These are phyloP conservation scores for Trichoderma gracile DNA, from an alignment of 2,329 filamentous ascomycete species.

Conservation along the genomic window DNA sequence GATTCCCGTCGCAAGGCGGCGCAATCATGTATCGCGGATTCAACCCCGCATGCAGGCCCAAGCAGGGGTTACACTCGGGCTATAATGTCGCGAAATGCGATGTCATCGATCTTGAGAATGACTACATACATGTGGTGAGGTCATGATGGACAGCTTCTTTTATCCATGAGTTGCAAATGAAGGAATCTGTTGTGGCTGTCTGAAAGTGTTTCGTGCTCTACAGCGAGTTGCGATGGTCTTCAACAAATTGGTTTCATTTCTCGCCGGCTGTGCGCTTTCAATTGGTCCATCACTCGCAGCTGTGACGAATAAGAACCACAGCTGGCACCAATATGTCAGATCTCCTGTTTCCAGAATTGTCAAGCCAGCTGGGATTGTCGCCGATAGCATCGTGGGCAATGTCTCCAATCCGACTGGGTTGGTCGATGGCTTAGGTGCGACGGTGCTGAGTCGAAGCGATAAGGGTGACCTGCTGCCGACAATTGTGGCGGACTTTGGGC, in stretches of 20 bases:
- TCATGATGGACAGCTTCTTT: not conserved
- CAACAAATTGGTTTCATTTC: not conserved
- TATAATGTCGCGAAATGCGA: conserved; percentile 13
- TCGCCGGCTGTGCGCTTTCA: not conserved
- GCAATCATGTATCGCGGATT: not conserved
- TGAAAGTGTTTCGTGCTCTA: not conserved
- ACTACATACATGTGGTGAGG: too few relatives aligned
- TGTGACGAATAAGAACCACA: not conserved
- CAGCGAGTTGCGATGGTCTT: not conserved
- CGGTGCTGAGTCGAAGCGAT: conserved; percentile 4
- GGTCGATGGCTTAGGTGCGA: not conserved
- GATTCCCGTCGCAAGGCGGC: not conserved
- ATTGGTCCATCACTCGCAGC: not conserved
- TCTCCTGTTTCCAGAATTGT: not conserved
- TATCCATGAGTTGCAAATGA: too few relatives aligned
- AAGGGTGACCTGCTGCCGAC: conserved; percentile 26
- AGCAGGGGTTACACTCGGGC: conserved; percentile 16
- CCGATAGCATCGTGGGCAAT: not conserved
- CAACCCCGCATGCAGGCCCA: conserved; percentile 5
- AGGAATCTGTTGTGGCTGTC: too few relatives aligned
- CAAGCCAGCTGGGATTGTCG: not conserved
- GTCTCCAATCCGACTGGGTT: conserved; percentile 15
- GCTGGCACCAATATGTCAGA: conserved; percentile 7
- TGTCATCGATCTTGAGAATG: not conserved
- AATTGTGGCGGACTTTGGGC: conserved; percentile 53